Evolutionary conservation across 2,329 filamentous ascomycete species (phyloP), one percentile per base, ranked within the genome.

Genomic region (Cucurbitaria berberidis): DNA sequence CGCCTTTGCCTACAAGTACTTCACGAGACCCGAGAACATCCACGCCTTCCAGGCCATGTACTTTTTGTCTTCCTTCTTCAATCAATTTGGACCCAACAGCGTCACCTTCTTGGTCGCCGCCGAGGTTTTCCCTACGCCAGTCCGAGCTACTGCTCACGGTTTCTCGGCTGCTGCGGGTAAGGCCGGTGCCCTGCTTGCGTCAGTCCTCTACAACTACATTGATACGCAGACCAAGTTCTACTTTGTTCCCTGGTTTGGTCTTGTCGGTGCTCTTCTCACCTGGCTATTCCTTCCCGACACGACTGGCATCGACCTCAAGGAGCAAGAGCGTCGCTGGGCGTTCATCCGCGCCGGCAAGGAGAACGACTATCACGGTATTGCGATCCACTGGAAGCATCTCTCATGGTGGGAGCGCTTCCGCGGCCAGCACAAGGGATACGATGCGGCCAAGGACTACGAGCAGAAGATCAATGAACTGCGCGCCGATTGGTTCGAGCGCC

Each of bases 11-110:
- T 96, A 88, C 80, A 74, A 90, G 0, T 92, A 95, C 84, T 97
- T 92, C 81, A 91, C 85, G 18, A 81, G 81, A 44, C 79, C 82
- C 1, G 80, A 81, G 5, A 86, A 91, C 67, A 89, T 97, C 74
- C 87, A 91, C 70, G 81, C 83, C n/a, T 98, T 98, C 87, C 93
- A 97, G 81, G 87, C 93, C 72, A 96, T 98, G 91, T 97, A 97
- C 84, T 97, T 96, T 80, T 76, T 98, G 65, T 96, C 91, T 7
- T 96, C 91, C 21, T 98, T 98, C 82, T 98, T 98, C 87, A 97
- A 97, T 84, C 93, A 98, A 75, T 98, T 98, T 70, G 93, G 93
- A 11, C 93, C 93, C 77, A 98, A 98, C 84, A 89, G 87, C 41
- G 92, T 97, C 68, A 96, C 93, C 58, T 98, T 98, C 89, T 85